Evolutionary conservation across 306 rosid genomes (phyloP).

Genomic region (Spatholobus suberectus): DNA sequence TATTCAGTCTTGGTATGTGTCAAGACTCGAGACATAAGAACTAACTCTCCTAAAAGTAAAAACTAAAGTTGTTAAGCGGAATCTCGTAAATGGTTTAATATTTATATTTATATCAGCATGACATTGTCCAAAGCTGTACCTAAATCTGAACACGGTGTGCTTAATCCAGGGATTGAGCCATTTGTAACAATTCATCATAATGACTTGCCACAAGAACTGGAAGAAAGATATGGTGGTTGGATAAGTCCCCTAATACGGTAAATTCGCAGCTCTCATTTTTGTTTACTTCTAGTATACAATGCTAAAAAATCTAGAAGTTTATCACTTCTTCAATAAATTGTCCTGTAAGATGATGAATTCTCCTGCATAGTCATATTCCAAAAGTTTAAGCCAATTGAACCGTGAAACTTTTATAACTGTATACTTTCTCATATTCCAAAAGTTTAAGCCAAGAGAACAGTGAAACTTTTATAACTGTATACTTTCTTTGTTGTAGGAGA

Average conservation of each 20-base stretch:
- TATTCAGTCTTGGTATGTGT: neutral
- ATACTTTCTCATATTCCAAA: neutral
- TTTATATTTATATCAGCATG: no score
- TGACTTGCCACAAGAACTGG: constrained; percentile 59
- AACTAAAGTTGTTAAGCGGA: neutral
- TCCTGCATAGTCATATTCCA: neutral
- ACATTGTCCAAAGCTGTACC: neutral
- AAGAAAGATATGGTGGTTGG: constrained; percentile 65
- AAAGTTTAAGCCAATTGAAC: neutral
- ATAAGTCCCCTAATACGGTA: constrained; percentile 62
- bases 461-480: neutral
- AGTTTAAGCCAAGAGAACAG: neutral
- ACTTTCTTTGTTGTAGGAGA: constrained; percentile 47
- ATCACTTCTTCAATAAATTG: neutral
- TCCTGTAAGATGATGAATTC: neutral
- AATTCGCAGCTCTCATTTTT: neutral
- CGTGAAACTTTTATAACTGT: neutral
- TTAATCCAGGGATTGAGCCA: constrained; percentile 62
- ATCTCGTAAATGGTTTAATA: no score
- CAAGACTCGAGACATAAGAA: neutral
- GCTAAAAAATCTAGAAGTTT: neutral
- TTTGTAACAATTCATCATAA: constrained; percentile 63
- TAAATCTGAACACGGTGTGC: constrained; percentile 25
- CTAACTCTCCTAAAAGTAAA: neutral
- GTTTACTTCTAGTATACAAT: neutral